Conservation (phyloP, 2,329 filamentous ascomycete species). For the Tolypocladium inflatum region DNA sequence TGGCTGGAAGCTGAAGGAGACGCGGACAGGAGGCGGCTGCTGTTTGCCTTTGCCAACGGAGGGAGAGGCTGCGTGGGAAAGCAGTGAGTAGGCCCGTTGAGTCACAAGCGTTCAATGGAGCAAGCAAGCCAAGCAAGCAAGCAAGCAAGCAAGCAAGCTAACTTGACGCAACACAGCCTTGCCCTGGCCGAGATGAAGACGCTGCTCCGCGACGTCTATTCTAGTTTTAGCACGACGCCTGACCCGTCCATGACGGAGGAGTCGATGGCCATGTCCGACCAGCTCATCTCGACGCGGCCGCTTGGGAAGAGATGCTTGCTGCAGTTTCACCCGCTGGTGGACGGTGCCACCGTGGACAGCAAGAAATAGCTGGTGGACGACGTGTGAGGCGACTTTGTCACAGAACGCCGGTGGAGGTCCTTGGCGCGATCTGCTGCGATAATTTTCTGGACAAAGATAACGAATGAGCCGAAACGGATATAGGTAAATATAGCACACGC, state of each 20-base stretch:
- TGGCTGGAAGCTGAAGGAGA: constrained; percentile 73
- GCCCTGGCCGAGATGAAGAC: constrained; percentile 61
- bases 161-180: constrained; percentile 23
- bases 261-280: constrained; percentile 56
- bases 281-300: constrained; percentile 57
- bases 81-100: constrained; percentile 40
- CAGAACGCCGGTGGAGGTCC: background rate
- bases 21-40: constrained; percentile 52
- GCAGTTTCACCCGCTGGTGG: constrained; percentile 29
- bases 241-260: constrained; percentile 43
- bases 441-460: background rate
- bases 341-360: background rate
- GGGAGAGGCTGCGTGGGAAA: constrained; percentile 57
- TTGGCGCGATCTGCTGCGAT: too few species aligned
- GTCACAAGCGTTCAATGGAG: too few species aligned
- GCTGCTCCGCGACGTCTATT: constrained; percentile 53
- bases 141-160: background rate
- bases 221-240: constrained; percentile 43
- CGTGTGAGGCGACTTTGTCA: background rate
- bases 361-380: background rate
- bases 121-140: background rate
- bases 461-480: background rate
- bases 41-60: constrained; percentile 58
- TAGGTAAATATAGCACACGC: background rate
- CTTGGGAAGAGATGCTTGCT: constrained; percentile 49